Percentiles rank a stretch among this genome's conserved stretches.
Evolutionary conservation across 2,329 filamentous ascomycete genomes (phyloP).

Genomic region (Alternaria novae-zelandiae): DNA sequence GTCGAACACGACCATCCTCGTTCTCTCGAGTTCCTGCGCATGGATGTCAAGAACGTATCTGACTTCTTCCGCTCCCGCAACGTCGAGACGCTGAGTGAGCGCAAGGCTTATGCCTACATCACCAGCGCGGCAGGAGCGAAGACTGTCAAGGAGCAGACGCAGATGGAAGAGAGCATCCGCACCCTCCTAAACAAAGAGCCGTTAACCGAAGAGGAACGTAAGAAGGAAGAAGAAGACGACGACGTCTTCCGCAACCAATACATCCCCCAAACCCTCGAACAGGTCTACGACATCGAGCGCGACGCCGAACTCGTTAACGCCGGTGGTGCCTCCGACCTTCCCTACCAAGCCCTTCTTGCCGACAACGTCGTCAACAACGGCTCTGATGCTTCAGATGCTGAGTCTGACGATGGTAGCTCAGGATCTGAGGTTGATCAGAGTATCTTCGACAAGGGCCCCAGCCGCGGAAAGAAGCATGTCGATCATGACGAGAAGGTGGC

Average conservation of each 20-base stretch:
- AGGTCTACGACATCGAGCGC: constrained; percentile 95
- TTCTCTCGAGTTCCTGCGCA: constrained; percentile 89
- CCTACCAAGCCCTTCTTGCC: constrained; percentile 86
- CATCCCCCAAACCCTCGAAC: constrained; percentile 92
- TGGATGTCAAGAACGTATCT: constrained; percentile 97
- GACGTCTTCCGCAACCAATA: constrained; percentile 96
- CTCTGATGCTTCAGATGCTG: constrained; percentile 52
- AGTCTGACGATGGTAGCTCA: constrained; percentile 21
- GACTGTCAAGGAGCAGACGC: constrained; percentile 62
- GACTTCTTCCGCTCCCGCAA: constrained; percentile 91
- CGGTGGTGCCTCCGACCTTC: constrained; percentile 76
- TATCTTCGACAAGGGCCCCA: constrained; percentile 43
- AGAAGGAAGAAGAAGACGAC: constrained; percentile 75
- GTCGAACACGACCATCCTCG: constrained; percentile 96
- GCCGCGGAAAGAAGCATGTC: constrained; percentile 66
- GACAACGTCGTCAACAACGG: constrained; percentile 60
- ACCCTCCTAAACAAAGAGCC: constrained; percentile 67
- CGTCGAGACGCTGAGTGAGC: constrained; percentile 80
- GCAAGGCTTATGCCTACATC: constrained; percentile 84
- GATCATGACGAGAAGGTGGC: constrained; percentile 89
- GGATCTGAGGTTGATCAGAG: constrained; percentile 40
- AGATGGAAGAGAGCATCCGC: constrained; percentile 68
- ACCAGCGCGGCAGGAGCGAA: constrained; percentile 64
- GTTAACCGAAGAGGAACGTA: constrained; percentile 57
- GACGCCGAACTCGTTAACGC: constrained; percentile 79